Evolutionary conservation across 2,329 filamentous ascomycete species (phyloP).

Genomic region (Apiospora aurea): DNA sequence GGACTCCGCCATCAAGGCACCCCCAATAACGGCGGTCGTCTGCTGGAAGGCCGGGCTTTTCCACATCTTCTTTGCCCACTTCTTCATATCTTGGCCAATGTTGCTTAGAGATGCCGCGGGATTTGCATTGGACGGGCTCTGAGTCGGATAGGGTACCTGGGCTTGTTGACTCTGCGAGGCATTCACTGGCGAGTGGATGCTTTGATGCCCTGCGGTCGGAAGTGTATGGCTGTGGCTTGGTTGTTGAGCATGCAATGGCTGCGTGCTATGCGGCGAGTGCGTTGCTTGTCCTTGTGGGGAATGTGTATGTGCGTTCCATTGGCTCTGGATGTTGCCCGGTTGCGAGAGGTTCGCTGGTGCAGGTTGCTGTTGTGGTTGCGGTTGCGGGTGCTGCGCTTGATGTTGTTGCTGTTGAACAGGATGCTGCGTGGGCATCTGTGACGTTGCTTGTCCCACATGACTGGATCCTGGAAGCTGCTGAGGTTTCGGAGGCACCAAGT

Average conservation of each 20-base stretch:
- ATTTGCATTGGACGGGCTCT: neutral
- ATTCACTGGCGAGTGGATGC: neutral
- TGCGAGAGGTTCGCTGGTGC: neutral
- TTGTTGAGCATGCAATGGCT: constrained; percentile 27
- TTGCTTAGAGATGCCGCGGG: constrained; percentile 1
- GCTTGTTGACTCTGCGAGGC: neutral
- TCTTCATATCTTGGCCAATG: constrained; percentile 39
- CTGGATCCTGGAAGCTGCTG: neutral
- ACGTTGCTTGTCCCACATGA: neutral
- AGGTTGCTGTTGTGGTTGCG: neutral
- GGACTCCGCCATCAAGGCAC: constrained; percentile 35
- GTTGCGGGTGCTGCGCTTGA: neutral
- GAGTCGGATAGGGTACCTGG: neutral
- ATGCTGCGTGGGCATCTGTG: neutral
- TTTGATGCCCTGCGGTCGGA: neutral
- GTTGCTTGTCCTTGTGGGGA: neutral
- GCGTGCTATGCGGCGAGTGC: neutral
- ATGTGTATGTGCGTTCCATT: neutral
- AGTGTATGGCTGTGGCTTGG: neutral
- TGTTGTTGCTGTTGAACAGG: neutral
- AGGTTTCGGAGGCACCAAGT: neutral
- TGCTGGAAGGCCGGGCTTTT: constrained; percentile 38
- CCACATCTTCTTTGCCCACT: constrained; percentile 41
- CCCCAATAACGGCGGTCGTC: constrained; percentile 34
- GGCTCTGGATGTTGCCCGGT: neutral